Percentiles rank a stretch among this genome's conserved stretches.
phyloP scores from a whole-genome alignment of 1,284 basidiomycete species.

The Cutaneotrichosporon sp. region DNA sequence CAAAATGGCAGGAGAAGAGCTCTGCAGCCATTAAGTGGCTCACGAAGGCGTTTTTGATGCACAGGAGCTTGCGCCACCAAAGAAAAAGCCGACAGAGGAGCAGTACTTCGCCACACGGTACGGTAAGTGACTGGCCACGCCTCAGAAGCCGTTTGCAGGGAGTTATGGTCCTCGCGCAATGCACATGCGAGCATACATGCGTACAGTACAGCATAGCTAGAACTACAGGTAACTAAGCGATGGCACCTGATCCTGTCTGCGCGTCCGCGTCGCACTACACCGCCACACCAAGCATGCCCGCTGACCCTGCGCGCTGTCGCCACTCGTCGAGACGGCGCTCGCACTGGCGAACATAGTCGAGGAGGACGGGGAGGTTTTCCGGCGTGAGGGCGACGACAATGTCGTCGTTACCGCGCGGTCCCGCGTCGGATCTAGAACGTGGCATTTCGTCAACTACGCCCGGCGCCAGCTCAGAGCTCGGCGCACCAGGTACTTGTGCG shows the following conservation, averaged over 20 bases:
- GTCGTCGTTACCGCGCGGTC: constrained; percentile 5
- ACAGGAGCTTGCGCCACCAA: too few relatives aligned
- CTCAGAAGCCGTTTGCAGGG: too few relatives aligned
- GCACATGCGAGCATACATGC: constrained; percentile 1
- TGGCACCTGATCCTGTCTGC: background rate
- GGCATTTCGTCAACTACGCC: constrained; percentile 4
- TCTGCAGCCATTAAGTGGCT: too few relatives aligned
- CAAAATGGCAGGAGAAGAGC: too few relatives aligned
- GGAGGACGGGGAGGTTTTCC: constrained; percentile 38
- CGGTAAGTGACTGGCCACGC: too few relatives aligned
- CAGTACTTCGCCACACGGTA: too few relatives aligned
- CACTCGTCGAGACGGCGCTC: constrained; percentile 38
- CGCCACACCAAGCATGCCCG: background rate
- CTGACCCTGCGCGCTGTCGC: constrained; percentile 20
- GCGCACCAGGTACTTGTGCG: background rate
- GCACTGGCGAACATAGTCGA: constrained; percentile 40
- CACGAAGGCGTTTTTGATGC: too few relatives aligned
- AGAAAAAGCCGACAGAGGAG: too few relatives aligned
- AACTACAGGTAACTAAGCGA: background rate
- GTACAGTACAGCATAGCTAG: background rate
- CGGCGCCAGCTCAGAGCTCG: background rate
- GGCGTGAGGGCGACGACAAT: constrained; percentile 37
- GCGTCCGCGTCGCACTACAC: background rate
- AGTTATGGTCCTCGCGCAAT: too few relatives aligned
- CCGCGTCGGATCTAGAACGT: constrained; percentile 12